Percentiles rank a stretch among this genome's conserved stretches.
phyloP scores from a whole-genome alignment of 2,329 filamentous ascomycete genomes.

The Fusarium setosum region DNA sequence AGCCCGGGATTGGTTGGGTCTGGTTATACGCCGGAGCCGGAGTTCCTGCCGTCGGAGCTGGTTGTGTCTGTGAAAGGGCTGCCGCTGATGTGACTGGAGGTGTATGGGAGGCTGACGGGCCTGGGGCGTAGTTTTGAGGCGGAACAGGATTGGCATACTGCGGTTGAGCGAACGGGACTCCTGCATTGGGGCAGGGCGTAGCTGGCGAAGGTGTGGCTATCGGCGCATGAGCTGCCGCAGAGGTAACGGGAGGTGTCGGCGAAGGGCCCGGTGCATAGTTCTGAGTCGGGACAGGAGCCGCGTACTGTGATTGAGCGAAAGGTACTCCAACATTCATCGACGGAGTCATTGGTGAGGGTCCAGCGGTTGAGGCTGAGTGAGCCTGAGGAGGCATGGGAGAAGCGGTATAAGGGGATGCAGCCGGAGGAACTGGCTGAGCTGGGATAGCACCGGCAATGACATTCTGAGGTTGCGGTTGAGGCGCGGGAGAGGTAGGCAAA shows the following conservation, averaged over 20 bases:
- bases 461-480: slow-evolving; percentile 17
- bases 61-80: background rate
- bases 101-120: slow-evolving; percentile 3
- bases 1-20: slow-evolving; percentile 13
- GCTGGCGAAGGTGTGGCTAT: slow-evolving; percentile 1
- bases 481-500: slow-evolving; percentile 19
- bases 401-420: slow-evolving; percentile 16
- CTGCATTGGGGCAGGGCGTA: slow-evolving; percentile 14
- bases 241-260: slow-evolving; percentile 2
- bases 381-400: slow-evolving; percentile 22
- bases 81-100: slow-evolving; percentile 2
- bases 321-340: slow-evolving; percentile 16
- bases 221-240: background rate
- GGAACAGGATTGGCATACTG: slow-evolving; percentile 33
- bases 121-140: slow-evolving; percentile 17
- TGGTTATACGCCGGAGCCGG: slow-evolving; percentile 12
- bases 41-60: background rate
- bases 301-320: slow-evolving; percentile 34
- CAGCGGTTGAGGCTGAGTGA: slow-evolving; percentile 12
- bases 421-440: slow-evolving; percentile 20
- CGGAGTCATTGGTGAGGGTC: slow-evolving; percentile 20
- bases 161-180: slow-evolving; percentile 31
- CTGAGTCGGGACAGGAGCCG: slow-evolving; percentile 23
- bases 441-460: slow-evolving; percentile 17
- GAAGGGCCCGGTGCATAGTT: slow-evolving; percentile 12